These are phyloP conservation scores for Penicillium chermesinum DNA, from an alignment of 495 filamentous ascomycete species.

Conservation along the genomic window DNA sequence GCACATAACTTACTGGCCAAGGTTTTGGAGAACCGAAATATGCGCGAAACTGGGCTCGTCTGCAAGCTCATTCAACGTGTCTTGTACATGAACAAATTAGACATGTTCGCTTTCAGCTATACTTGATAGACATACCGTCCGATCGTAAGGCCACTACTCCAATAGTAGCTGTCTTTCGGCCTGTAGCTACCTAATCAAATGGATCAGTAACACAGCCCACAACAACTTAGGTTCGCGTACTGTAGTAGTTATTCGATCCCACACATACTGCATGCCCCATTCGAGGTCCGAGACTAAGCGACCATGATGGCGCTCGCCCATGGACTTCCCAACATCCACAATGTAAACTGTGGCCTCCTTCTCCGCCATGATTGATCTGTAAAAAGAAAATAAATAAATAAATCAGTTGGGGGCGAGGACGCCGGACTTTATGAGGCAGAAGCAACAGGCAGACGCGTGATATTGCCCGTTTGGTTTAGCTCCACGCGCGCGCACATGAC, in stretches of 20 bases:
- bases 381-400: constrained; percentile 1
- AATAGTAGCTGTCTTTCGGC: constrained; percentile 72
- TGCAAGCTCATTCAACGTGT: constrained; percentile 62
- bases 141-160: constrained; percentile 82
- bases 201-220: not conserved
- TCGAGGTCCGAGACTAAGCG: constrained; percentile 77
- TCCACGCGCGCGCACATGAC: constrained; percentile 40
- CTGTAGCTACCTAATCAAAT: constrained; percentile 60
- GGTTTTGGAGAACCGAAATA: constrained; percentile 66
- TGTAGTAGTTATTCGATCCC: constrained; percentile 88
- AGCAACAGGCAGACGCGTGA: constrained; percentile 42
- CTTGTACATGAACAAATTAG: constrained; percentile 28
- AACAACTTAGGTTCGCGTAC: constrained; percentile 31
- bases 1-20: constrained; percentile 55
- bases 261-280: constrained; percentile 88
- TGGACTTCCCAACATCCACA: constrained; percentile 78
- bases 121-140: constrained; percentile 45
- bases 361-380: constrained; percentile 64
- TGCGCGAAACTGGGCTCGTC: constrained; percentile 64
- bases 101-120: not conserved
- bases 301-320: constrained; percentile 70
- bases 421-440: constrained; percentile 1
- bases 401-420: not conserved
- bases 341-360: constrained; percentile 95
- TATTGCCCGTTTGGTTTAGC: constrained; percentile 38